These are phyloP conservation scores for Fusarium keratoplasticum DNA, from an alignment of 2,329 filamentous ascomycete genomes.

Conservation along the genomic window DNA sequence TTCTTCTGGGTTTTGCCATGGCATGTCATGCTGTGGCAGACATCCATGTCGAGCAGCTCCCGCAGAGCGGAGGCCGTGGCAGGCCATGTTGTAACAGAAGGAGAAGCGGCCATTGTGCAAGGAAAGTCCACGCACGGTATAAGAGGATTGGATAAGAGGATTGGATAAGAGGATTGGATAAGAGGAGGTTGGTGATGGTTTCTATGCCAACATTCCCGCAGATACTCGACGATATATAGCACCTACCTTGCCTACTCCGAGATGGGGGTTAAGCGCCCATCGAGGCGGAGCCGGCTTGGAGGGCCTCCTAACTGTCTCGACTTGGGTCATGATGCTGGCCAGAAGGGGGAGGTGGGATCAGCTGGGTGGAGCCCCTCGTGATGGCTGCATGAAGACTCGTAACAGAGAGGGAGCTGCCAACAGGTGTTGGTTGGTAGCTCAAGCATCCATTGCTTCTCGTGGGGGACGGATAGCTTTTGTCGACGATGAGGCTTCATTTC, in stretches of 20 bases:
- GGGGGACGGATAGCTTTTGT: background rate
- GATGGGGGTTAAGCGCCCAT: conserved; percentile 20
- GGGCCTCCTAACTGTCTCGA: conserved; percentile 11
- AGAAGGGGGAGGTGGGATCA: conserved; percentile 12
- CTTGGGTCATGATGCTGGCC: conserved; percentile 7
- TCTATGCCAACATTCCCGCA: conserved; percentile 29
- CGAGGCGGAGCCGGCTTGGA: conserved; percentile 11
- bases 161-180: background rate
- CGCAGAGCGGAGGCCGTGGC: conserved; percentile 6
- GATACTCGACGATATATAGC: conserved; percentile 32
- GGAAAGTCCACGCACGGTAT: background rate
- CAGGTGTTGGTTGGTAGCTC: background rate
- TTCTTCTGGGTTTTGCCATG: conserved; percentile 11
- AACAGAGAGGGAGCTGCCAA: background rate
- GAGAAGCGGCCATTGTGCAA: conserved; percentile 16
- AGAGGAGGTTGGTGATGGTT: conserved; percentile 13
- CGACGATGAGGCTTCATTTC: background rate
- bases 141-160: background rate
- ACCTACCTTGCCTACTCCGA: background rate
- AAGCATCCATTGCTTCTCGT: too few relatives aligned
- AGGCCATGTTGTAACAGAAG: conserved; percentile 15
- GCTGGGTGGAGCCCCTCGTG: conserved; percentile 16
- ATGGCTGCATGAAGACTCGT: background rate
- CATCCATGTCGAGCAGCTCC: conserved; percentile 20
- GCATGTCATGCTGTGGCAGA: conserved; percentile 3